Conservation (phyloP, 2,329 filamentous ascomycete species). For the Ophiocordyceps camponoti-leonardi region DNA sequence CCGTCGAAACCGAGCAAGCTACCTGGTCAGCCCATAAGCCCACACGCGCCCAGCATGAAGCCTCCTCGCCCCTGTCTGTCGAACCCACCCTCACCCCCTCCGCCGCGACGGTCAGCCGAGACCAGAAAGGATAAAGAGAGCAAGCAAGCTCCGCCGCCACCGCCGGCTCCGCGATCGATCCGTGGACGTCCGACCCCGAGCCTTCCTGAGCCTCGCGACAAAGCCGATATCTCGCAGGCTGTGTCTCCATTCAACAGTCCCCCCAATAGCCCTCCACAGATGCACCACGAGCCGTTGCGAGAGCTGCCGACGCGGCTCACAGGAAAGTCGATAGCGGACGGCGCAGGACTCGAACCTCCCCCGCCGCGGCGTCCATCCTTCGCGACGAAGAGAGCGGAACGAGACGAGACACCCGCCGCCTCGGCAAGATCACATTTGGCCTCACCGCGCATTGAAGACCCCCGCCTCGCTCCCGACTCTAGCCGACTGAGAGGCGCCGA, state of each 20-base stretch:
- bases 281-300: conserved; percentile 30
- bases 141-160: conserved; percentile 36
- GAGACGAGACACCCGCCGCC: conserved; percentile 23
- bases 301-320: conserved; percentile 28
- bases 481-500: neutral
- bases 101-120: conserved; percentile 44
- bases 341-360: conserved; percentile 28
- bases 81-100: conserved; percentile 44
- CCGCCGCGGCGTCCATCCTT: conserved; percentile 30
- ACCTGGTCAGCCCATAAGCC: conserved; percentile 37
- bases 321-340: conserved; percentile 7
- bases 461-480: conserved; percentile 17
- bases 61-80: conserved; percentile 31
- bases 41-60: conserved; percentile 20
- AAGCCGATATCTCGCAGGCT: conserved; percentile 15
- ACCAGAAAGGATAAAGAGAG: conserved; percentile 30
- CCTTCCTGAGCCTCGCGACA: conserved; percentile 5
- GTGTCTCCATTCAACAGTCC: conserved; percentile 78
- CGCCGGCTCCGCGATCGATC: conserved; percentile 65
- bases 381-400: conserved; percentile 24
- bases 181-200: conserved; percentile 31
- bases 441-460: conserved; percentile 24
- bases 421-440: conserved; percentile 16
- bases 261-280: conserved; percentile 47
- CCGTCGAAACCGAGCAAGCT: conserved; percentile 31